Conservation (phyloP, 805 yeast genomes). For the Starmerella asiatica region DNA sequence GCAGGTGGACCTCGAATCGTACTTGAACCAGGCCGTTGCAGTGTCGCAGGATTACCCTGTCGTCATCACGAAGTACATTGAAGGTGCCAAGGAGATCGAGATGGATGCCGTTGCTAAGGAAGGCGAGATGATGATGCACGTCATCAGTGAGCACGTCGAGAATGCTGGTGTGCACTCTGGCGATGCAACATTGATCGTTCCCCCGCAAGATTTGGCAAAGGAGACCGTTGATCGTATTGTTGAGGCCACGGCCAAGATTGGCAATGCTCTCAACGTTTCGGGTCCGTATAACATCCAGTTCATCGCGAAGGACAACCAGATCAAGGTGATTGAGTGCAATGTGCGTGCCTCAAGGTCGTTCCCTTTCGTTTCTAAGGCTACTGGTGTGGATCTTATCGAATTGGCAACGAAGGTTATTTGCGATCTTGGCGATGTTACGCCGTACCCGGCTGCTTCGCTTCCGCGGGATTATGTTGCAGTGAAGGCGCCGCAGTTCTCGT, state of each 20-base stretch:
- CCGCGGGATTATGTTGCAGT: slow-evolving; percentile 93
- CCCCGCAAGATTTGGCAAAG: slow-evolving; percentile 70
- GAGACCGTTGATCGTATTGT: slow-evolving; percentile 58
- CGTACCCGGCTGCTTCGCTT: slow-evolving; percentile 78
- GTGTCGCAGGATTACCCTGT: slow-evolving; percentile 96
- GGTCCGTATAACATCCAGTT: slow-evolving; percentile 99
- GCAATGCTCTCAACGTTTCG: slow-evolving; percentile 84
- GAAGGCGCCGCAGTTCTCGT: slow-evolving; percentile 94
- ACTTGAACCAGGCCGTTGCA: slow-evolving; percentile 75
- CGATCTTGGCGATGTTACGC: slow-evolving; percentile 42
- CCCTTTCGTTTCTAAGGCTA: slow-evolving; percentile 96
- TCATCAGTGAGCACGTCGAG: slow-evolving; percentile 94
- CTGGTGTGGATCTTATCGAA: slow-evolving; percentile 90
- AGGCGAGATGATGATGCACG: slow-evolving; percentile 84
- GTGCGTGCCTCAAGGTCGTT: slow-evolving; percentile 96
- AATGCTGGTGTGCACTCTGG: slow-evolving; percentile 99
- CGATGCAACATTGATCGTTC: slow-evolving; percentile 89
- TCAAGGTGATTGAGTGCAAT: slow-evolving; percentile 97
- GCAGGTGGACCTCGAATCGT: slow-evolving; percentile 64
- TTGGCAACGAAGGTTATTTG: slow-evolving; percentile 87
- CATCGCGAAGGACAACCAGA: slow-evolving; percentile 86
- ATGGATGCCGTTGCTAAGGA: slow-evolving; percentile 90
- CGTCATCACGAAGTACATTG: slow-evolving; percentile 88
- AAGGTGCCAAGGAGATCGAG: slow-evolving; percentile 93
- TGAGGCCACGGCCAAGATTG: slow-evolving; percentile 86